phyloP scores from a whole-genome alignment of 345 rosid species.

The Draba incana region DNA sequence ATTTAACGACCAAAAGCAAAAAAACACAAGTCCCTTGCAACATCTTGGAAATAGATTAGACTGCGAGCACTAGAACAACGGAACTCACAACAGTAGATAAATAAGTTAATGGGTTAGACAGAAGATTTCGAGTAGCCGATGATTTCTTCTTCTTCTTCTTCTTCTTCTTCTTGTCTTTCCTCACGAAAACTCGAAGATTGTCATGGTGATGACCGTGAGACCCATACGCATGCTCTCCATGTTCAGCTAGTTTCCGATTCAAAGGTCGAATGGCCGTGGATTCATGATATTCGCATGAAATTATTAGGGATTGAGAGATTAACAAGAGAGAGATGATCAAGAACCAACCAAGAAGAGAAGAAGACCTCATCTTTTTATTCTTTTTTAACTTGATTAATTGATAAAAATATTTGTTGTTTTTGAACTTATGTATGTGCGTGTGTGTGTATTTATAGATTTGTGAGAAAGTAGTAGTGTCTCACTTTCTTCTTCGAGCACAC shows the following conservation, averaged over 20 bases:
- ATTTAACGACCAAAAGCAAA: not conserved
- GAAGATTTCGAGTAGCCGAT: constrained; percentile 36
- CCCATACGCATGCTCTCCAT: constrained; percentile 22
- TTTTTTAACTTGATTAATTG: not conserved
- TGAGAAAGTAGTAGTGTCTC: constrained; percentile 6
- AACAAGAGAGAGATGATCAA: constrained; percentile 37
- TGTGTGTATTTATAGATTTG: constrained; percentile 21
- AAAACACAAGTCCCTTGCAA: not conserved
- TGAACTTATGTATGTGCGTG: not conserved
- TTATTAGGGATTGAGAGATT: constrained; percentile 30
- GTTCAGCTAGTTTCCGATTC: constrained; percentile 31
- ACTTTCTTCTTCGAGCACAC: constrained; percentile 28
- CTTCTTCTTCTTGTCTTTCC: constrained; percentile 26
- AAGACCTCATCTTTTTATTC: constrained; percentile 19
- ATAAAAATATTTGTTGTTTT: not conserved
- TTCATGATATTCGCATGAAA: constrained; percentile 4
- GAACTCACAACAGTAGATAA: constrained; percentile 25
- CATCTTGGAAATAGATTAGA: constrained; percentile 17
- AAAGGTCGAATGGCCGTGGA: constrained; percentile 9
- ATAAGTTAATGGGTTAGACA: constrained; percentile 43
- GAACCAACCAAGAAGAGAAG: constrained; percentile 35
- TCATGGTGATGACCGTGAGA: constrained; percentile 31
- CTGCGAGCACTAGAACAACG: constrained; percentile 31
- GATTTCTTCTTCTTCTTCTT: constrained; percentile 33
- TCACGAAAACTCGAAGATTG: constrained; percentile 35